These are phyloP conservation scores for Ogataea neopini DNA, from an alignment of 805 yeast species.

Conservation along the genomic window DNA sequence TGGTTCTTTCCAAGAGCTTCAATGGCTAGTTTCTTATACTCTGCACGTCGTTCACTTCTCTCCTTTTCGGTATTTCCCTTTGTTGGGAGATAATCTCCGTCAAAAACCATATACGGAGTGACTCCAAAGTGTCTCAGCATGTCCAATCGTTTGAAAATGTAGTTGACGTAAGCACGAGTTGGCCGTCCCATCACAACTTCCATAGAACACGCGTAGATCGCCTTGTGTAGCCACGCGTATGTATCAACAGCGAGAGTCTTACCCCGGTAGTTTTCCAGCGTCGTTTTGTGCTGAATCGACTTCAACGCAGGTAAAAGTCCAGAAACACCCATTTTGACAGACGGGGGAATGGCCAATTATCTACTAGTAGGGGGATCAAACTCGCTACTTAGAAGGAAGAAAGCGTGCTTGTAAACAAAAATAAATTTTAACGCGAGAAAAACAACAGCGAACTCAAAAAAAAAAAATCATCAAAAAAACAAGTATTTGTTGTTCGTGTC, in stretches of 20 bases:
- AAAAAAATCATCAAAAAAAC: neutral
- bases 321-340: conserved; percentile 89
- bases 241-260: conserved; percentile 89
- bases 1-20: conserved; percentile 55
- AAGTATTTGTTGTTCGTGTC: neutral
- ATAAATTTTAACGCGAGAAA: neutral
- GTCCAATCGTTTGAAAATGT: conserved; percentile 63
- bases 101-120: conserved; percentile 86
- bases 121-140: conserved; percentile 70
- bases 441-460: conserved; percentile 1
- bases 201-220: conserved; percentile 77
- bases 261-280: conserved; percentile 65
- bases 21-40: conserved; percentile 58
- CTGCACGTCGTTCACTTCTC: conserved; percentile 56
- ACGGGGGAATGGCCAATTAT: no score
- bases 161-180: conserved; percentile 70
- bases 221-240: conserved; percentile 94
- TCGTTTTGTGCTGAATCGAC: conserved; percentile 62
- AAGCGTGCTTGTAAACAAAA: neutral
- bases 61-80: conserved; percentile 72
- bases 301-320: conserved; percentile 82
- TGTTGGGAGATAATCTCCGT: conserved; percentile 84
- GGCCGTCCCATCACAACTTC: conserved; percentile 73
- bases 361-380: no score
- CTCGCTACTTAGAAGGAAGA: no score